Percentiles rank a stretch among this genome's conserved stretches.
phyloP scores from a whole-genome alignment of 306 rosid genomes.

The Amphicarpaea edgeworthii region DNA sequence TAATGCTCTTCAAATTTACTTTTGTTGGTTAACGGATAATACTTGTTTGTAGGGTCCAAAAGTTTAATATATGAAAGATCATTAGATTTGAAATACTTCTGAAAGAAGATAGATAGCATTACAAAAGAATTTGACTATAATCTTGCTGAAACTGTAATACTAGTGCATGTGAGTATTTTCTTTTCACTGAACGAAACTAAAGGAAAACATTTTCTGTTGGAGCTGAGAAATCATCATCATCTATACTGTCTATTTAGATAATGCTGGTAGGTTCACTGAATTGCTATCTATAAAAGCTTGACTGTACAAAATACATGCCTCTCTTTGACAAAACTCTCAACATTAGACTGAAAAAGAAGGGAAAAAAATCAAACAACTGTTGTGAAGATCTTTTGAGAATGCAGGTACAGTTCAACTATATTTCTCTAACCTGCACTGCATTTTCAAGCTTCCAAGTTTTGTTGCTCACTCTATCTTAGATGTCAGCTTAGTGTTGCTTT shows the following conservation, averaged over 20 bases:
- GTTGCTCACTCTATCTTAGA: slow-evolving; percentile 39
- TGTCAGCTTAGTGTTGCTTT: slow-evolving; percentile 49
- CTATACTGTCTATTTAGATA: slow-evolving; percentile 47
- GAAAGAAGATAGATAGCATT: slow-evolving; percentile 44
- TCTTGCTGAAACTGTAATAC: slow-evolving; percentile 47
- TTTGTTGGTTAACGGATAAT: slow-evolving; percentile 24
- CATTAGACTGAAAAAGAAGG: slow-evolving; percentile 43
- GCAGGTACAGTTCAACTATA: slow-evolving; percentile 48
- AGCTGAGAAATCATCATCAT: slow-evolving; percentile 52
- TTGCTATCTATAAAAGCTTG: slow-evolving; percentile 54
- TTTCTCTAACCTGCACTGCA: slow-evolving; percentile 56
- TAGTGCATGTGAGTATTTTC: slow-evolving; percentile 53
- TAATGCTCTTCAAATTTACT: slow-evolving; percentile 10
- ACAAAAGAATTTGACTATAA: slow-evolving; percentile 60
- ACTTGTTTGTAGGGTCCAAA: slow-evolving; percentile 28
- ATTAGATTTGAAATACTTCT: slow-evolving; percentile 42
- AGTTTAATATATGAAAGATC: slow-evolving; percentile 31
- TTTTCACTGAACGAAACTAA: slow-evolving; percentile 42
- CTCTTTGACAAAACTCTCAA: slow-evolving; percentile 48
- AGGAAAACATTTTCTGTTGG: slow-evolving; percentile 42
- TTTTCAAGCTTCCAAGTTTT: slow-evolving; percentile 45
- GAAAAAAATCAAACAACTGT: slow-evolving; percentile 46
- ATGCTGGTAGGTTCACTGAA: slow-evolving; percentile 53
- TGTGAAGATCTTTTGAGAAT: slow-evolving; percentile 50
- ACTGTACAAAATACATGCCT: slow-evolving; percentile 68